A percentile compares a stretch with the other conserved stretches of the same genome.
Evolutionary conservation across 768 basidiomycete species (phyloP).

Genomic region (Flagelloscypha sp.): DNA sequence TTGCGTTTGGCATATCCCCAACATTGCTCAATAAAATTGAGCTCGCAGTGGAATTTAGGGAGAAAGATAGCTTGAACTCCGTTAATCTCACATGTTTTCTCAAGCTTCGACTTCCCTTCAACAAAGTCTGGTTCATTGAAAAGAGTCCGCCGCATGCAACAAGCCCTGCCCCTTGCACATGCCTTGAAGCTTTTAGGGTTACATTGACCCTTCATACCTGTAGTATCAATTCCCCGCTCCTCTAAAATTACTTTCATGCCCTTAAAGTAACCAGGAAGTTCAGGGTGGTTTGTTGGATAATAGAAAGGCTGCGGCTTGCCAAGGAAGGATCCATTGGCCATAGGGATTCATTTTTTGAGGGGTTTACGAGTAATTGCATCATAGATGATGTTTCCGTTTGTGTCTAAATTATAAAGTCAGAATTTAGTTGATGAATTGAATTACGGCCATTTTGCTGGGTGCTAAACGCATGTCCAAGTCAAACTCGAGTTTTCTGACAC

Average conservation of each 20-base stretch:
- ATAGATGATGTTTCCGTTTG: slow-evolving; percentile 3
- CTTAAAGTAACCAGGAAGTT: slow-evolving; percentile 12
- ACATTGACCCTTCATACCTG: background rate
- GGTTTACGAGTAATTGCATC: background rate
- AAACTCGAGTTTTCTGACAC: too few relatives aligned
- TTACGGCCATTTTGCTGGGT: background rate
- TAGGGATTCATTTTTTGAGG: slow-evolving; percentile 8
- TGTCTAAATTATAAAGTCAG: background rate
- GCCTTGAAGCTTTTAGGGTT: slow-evolving; percentile 9
- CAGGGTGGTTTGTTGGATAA: slow-evolving; percentile 20
- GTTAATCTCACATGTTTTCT: slow-evolving; percentile 13
- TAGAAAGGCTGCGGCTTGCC: slow-evolving; percentile 22
- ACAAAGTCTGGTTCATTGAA: slow-evolving; percentile 25
- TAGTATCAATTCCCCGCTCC: slow-evolving; percentile 13
- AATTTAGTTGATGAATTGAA: too few relatives aligned
- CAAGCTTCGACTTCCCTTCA: slow-evolving; percentile 18
- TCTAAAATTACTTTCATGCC: slow-evolving; percentile 12
- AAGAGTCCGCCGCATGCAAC: slow-evolving; percentile 18
- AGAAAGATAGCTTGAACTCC: slow-evolving; percentile 27
- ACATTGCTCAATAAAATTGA: slow-evolving; percentile 30
- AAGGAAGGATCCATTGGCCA: slow-evolving; percentile 16
- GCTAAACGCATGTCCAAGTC: background rate
- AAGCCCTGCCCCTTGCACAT: slow-evolving; percentile 7
- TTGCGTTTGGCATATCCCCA: slow-evolving; percentile 28
- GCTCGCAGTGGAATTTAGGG: slow-evolving; percentile 32